phyloP scores from a whole-genome alignment of 2,329 filamentous ascomycete genomes.

The Pseudocercospora eumusae region DNA sequence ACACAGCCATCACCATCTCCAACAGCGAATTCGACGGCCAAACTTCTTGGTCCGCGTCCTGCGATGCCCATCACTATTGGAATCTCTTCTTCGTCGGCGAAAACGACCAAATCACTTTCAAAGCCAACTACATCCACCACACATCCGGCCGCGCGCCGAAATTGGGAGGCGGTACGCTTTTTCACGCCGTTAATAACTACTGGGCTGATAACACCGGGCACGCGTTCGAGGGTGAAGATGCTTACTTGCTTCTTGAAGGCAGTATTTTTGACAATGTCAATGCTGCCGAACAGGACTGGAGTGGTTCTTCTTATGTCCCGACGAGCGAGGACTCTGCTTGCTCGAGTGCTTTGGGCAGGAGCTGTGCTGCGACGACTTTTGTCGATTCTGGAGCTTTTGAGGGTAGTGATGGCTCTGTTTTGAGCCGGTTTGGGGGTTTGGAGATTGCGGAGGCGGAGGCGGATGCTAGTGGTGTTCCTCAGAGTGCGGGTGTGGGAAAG shows the following conservation, averaged over 20 bases:
- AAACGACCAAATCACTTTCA: constrained; percentile 59
- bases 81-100: constrained; percentile 55
- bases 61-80: constrained; percentile 52
- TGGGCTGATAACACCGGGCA: constrained; percentile 58
- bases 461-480: constrained; percentile 24
- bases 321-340: constrained; percentile 13
- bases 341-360: constrained; percentile 15
- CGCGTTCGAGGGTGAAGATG: constrained; percentile 46
- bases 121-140: constrained; percentile 63
- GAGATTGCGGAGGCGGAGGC: constrained; percentile 22
- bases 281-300: constrained; percentile 11
- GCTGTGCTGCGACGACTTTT: constrained; percentile 21
- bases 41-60: constrained; percentile 58
- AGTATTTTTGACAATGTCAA: constrained; percentile 25
- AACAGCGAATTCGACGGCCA: constrained; percentile 62
- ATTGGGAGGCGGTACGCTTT: constrained; percentile 56
- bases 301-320: constrained; percentile 20
- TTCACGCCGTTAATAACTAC: constrained; percentile 66
- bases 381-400: constrained; percentile 17
- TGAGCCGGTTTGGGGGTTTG: constrained; percentile 23
- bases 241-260: constrained; percentile 33
- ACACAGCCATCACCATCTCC: constrained; percentile 60
- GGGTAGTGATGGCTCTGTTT: constrained; percentile 15
- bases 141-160: constrained; percentile 60
- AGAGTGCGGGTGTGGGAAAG: constrained; percentile 25